Conservation (phyloP, 2,329 filamentous ascomycete genomes). For the Colletotrichum echinochloae region DNA sequence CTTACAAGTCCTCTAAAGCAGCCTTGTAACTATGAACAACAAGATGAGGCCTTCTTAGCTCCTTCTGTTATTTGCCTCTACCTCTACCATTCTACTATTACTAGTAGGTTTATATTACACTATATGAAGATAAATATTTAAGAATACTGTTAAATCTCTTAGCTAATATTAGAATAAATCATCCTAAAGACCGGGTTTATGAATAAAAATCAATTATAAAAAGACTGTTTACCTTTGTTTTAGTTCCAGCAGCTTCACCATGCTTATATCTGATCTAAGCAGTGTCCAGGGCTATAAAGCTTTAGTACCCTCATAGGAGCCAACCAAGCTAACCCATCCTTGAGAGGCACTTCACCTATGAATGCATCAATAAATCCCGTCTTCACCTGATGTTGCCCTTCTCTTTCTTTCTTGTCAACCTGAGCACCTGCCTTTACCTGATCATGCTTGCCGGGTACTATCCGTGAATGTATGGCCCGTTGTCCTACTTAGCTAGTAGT, state of each 20-base stretch:
- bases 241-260: no score
- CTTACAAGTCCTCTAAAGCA: neutral
- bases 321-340: no score
- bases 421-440: neutral
- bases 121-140: no score
- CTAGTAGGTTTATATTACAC: no score
- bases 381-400: neutral
- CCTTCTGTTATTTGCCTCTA: neutral
- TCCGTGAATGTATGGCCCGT: neutral
- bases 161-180: no score
- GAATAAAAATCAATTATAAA: no score
- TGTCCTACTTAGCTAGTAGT: neutral
- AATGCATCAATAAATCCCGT: neutral
- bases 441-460: neutral
- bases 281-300: neutral
- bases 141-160: no score
- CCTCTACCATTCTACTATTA: neutral
- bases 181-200: no score
- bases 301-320: no score
- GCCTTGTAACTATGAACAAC: neutral
- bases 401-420: accelerated
- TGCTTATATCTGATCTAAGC: neutral
- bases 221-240: no score
- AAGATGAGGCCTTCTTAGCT: neutral
- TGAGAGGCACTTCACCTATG: neutral